Percentiles rank a stretch among this genome's conserved stretches.
Evolutionary conservation across 2,329 filamentous ascomycete species (phyloP).

Genomic region (Dothideomycetes sp.): DNA sequence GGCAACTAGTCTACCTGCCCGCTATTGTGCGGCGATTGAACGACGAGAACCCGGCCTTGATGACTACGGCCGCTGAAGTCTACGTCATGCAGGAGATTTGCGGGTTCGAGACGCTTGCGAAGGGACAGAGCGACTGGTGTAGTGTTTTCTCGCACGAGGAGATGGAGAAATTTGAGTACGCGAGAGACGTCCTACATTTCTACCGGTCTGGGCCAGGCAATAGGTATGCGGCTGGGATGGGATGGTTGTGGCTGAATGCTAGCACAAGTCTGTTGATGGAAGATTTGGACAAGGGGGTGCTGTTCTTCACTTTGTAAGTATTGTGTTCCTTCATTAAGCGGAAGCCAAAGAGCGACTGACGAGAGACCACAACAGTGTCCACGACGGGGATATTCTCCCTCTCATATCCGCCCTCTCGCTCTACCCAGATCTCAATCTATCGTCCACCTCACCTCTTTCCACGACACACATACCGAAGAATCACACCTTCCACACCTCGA

Average conservation of each 20-base stretch:
- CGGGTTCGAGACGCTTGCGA: constrained; percentile 45
- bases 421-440: constrained; percentile 19
- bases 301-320: constrained; percentile 48
- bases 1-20: constrained; percentile 36
- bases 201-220: constrained; percentile 49
- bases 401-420: constrained; percentile 43
- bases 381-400: constrained; percentile 48
- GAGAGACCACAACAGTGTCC: constrained; percentile 27
- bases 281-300: constrained; percentile 31
- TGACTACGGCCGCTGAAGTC: constrained; percentile 36
- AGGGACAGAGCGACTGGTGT: constrained; percentile 46
- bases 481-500: constrained; percentile 44
- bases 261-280: constrained; percentile 36
- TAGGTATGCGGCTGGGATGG: constrained; percentile 41
- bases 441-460: constrained; percentile 33
- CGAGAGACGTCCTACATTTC: constrained; percentile 46
- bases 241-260: constrained; percentile 48
- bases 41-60: constrained; percentile 30
- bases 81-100: constrained; percentile 53
- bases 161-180: constrained; percentile 47
- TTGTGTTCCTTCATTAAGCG: background rate
- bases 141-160: constrained; percentile 43
- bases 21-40: constrained; percentile 34
- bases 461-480: constrained; percentile 30
- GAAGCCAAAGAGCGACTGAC: background rate